These are phyloP conservation scores for Coffea eugenioides DNA, from an alignment of 257 asterid genomes.

Conservation along the genomic window DNA sequence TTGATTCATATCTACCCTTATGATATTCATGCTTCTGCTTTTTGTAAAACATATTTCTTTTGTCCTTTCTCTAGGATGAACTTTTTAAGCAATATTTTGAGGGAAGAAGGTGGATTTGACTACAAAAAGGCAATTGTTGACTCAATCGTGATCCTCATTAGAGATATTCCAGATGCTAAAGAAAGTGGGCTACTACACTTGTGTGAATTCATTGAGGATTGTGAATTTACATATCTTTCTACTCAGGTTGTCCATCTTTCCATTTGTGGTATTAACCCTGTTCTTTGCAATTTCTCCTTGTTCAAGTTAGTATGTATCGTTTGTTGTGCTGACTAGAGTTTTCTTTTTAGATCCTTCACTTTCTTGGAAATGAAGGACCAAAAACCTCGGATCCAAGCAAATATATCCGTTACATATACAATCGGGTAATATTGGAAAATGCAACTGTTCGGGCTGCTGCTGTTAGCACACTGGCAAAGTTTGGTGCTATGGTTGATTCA, in stretches of 20 bases:
- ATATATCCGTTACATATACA: slow-evolving; percentile 84
- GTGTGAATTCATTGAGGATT: slow-evolving; percentile 96
- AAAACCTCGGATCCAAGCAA: slow-evolving; percentile 93
- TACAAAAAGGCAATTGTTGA: slow-evolving; percentile 94
- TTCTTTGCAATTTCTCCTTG: slow-evolving; percentile 13
- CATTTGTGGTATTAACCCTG: background rate
- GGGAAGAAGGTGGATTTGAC: slow-evolving; percentile 98
- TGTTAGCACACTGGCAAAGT: slow-evolving; percentile 90
- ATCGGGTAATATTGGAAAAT: slow-evolving; percentile 85
- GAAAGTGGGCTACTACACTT: slow-evolving; percentile 89
- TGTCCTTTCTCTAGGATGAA: slow-evolving; percentile 59
- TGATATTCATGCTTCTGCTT: background rate
- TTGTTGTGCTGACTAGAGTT: background rate
- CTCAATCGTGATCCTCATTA: slow-evolving; percentile 87
- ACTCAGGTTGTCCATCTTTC: slow-evolving; percentile 63
- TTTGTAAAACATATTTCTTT: background rate
- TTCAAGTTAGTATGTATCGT: slow-evolving; percentile 8
- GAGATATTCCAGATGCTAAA: slow-evolving; percentile 97
- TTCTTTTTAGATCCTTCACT: slow-evolving; percentile 69
- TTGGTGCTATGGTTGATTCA: slow-evolving; percentile 84
- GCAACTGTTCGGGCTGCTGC: slow-evolving; percentile 97
- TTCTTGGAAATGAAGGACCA: slow-evolving; percentile 97
- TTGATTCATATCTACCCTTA: background rate
- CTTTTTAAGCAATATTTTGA: slow-evolving; percentile 88
- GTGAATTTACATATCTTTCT: slow-evolving; percentile 96